Evolutionary conservation across 1,284 basidiomycete species (phyloP).

Genomic region (Fomitopsis palustris): DNA sequence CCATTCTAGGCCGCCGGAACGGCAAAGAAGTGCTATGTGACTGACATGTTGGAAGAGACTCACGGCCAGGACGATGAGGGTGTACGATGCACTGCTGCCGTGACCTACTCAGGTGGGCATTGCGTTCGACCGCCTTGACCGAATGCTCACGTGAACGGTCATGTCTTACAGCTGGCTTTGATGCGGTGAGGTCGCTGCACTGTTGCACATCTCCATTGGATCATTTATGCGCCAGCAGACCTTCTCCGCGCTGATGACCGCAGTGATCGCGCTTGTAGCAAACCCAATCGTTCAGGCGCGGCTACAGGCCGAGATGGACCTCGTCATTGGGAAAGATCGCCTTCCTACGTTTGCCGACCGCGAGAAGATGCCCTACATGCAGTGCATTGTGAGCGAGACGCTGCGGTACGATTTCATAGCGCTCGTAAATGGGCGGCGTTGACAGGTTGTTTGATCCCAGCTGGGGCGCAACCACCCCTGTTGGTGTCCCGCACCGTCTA

Average conservation of each 20-base stretch:
- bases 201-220: neutral
- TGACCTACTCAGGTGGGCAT: neutral
- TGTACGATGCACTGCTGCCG: neutral
- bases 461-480: neutral
- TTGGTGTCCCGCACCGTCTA: neutral
- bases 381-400: neutral
- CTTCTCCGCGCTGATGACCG: neutral
- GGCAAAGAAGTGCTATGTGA: neutral
- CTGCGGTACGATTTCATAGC: neutral
- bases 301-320: neutral
- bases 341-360: neutral
- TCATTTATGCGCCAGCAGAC: neutral
- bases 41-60: neutral
- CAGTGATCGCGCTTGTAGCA: neutral
- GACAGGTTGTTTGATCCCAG: neutral
- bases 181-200: neutral
- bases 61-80: neutral
- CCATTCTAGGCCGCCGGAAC: neutral
- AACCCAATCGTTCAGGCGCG: neutral
- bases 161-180: neutral
- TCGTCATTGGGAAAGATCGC: neutral
- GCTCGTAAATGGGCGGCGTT: neutral
- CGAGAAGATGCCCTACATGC: neutral
- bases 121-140: neutral
- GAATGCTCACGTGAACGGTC: neutral